Conservation (phyloP, 768 basidiomycete species). For the Suillus occidentalis region DNA sequence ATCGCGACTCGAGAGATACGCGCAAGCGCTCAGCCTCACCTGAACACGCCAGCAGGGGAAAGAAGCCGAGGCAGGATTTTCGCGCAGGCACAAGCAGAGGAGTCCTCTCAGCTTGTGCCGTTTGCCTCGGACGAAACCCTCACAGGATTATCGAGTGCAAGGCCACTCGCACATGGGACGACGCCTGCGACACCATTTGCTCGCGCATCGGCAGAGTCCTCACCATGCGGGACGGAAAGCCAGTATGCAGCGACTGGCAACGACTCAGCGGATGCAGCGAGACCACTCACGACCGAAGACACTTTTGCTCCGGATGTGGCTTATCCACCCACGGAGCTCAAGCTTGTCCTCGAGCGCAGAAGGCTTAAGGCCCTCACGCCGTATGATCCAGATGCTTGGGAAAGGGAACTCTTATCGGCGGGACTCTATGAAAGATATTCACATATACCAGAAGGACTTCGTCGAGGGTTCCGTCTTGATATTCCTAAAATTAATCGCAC, state of each 20-base stretch:
- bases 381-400: background rate
- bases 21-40: background rate
- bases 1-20: background rate
- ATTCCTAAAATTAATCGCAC: slow-evolving; percentile 1
- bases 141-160: slow-evolving; percentile 28
- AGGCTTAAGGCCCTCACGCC: slow-evolving; percentile 1
- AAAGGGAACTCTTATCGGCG: no score
- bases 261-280: background rate
- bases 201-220: slow-evolving; percentile 10
- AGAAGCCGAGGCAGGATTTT: background rate
- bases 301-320: slow-evolving; percentile 16
- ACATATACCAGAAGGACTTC: background rate
- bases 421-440: no score
- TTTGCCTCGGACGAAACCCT: slow-evolving; percentile 34
- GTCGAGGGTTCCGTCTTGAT: slow-evolving; percentile 10
- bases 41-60: background rate
- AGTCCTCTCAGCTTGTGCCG: slow-evolving; percentile 21
- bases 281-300: background rate
- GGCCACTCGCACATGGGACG: slow-evolving; percentile 24
- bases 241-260: slow-evolving; percentile 20
- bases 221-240: background rate
- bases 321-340: slow-evolving; percentile 9
- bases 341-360: slow-evolving; percentile 11
- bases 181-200: slow-evolving; percentile 17
- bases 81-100: background rate